Evolutionary conservation across 1,284 basidiomycete genomes (phyloP).

Genomic region (Cerrena zonata): DNA sequence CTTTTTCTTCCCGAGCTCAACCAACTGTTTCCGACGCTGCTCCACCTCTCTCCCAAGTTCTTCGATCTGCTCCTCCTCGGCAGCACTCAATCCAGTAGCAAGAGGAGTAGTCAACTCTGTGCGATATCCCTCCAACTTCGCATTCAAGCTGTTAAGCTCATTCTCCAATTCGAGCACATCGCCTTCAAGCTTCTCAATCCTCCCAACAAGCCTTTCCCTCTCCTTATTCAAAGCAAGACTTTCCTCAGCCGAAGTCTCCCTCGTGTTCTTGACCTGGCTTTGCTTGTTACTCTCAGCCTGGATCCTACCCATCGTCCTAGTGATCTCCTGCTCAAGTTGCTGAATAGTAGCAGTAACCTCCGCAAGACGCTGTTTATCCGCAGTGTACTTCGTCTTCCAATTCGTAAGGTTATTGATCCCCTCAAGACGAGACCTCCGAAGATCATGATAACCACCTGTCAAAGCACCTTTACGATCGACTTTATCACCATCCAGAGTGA

Average conservation of each 20-base stretch:
- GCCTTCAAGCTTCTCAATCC: constrained; percentile 62
- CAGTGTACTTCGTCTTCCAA: constrained; percentile 73
- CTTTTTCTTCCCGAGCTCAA: constrained; percentile 65
- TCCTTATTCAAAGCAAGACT: constrained; percentile 60
- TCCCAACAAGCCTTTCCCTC: constrained; percentile 62
- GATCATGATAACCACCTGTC: constrained; percentile 94
- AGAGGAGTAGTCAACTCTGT: constrained; percentile 76
- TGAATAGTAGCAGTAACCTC: constrained; percentile 73
- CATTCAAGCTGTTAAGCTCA: constrained; percentile 57
- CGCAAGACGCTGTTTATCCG: constrained; percentile 57
- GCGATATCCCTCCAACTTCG: constrained; percentile 59
- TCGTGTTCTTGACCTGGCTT: constrained; percentile 62
- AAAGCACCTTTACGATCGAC: constrained; percentile 94
- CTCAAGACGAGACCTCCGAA: constrained; percentile 85
- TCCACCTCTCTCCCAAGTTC: constrained; percentile 75
- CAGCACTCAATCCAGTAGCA: constrained; percentile 63
- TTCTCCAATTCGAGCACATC: constrained; percentile 68
- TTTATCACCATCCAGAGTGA: constrained; percentile 95
- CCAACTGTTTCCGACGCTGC: constrained; percentile 60
- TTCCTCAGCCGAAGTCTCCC: constrained; percentile 66
- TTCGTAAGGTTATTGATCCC: constrained; percentile 73
- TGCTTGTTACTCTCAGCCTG: constrained; percentile 70
- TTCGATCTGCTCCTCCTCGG: constrained; percentile 70
- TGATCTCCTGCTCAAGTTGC: constrained; percentile 83
- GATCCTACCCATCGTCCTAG: constrained; percentile 68